Evolutionary conservation across 1,284 basidiomycete genomes (phyloP).

Genomic region (Wallemia ichthyophaga): DNA sequence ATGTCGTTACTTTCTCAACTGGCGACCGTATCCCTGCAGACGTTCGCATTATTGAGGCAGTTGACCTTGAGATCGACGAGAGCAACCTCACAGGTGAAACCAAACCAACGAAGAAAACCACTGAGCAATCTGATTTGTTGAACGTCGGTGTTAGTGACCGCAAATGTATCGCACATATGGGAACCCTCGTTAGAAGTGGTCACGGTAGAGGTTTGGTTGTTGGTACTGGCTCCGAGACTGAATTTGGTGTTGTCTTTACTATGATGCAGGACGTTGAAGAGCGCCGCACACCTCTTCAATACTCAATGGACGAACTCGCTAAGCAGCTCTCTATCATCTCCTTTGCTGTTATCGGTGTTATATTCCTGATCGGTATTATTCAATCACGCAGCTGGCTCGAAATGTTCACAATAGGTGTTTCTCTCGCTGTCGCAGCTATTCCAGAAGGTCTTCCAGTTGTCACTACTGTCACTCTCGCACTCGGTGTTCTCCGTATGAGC

Average conservation of each 20-base stretch:
- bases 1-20: conserved; percentile 60
- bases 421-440: conserved; percentile 79
- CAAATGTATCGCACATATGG: conserved; percentile 80
- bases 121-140: background rate
- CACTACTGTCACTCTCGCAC: conserved; percentile 78
- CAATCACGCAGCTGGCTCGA: conserved; percentile 77
- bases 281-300: conserved; percentile 68
- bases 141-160: conserved; percentile 48
- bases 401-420: conserved; percentile 97
- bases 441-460: conserved; percentile 85
- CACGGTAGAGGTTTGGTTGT: conserved; percentile 65
- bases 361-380: conserved; percentile 63
- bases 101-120: conserved; percentile 2
- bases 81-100: conserved; percentile 83
- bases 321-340: conserved; percentile 67
- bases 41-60: conserved; percentile 32
- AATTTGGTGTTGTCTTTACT: conserved; percentile 84
- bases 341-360: conserved; percentile 73
- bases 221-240: conserved; percentile 60
- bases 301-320: conserved; percentile 88
- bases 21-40: conserved; percentile 87
- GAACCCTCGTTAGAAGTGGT: conserved; percentile 72
- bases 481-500: conserved; percentile 93
- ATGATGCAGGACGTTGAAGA: conserved; percentile 98
- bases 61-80: conserved; percentile 58